Evolutionary conservation across 306 rosid species (phyloP).

Genomic region (Acacia melanoxylon): DNA sequence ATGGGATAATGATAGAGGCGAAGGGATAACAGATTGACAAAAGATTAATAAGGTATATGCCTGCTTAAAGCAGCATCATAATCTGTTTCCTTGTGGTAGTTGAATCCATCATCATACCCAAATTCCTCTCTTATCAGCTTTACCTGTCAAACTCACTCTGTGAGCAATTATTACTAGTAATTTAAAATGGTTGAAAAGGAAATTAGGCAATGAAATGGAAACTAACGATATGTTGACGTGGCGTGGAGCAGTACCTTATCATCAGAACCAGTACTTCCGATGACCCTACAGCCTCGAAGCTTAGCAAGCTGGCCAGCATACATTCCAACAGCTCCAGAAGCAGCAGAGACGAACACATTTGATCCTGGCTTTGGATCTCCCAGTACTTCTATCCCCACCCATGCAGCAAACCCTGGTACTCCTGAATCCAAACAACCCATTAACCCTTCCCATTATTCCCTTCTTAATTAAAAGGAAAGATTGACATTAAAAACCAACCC

Average conservation of each 20-base stretch:
- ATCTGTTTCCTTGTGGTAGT: slow-evolving; percentile 59
- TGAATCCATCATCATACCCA: slow-evolving; percentile 74
- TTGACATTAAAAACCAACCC: slow-evolving; percentile 24
- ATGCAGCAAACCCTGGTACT: slow-evolving; percentile 67
- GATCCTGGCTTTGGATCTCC: slow-evolving; percentile 53
- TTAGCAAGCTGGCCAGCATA: slow-evolving; percentile 71
- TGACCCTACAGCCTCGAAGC: slow-evolving; percentile 65
- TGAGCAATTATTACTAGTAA: too few species aligned
- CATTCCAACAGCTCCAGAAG: slow-evolving; percentile 68
- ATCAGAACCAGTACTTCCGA: slow-evolving; percentile 64
- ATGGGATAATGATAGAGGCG: background rate
- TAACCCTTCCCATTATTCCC: too few species aligned
- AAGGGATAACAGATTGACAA: background rate
- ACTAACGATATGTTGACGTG: too few species aligned
- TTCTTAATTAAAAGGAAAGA: background rate
- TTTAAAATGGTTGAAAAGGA: too few species aligned
- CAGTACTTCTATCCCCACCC: slow-evolving; percentile 57
- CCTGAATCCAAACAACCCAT: slow-evolving; percentile 33
- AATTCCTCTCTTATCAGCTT: slow-evolving; percentile 62
- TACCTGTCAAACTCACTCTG: too few species aligned
- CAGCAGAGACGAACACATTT: slow-evolving; percentile 65
- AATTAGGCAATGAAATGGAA: too few species aligned
- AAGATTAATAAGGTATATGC: slow-evolving; percentile 13
- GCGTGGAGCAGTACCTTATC: slow-evolving; percentile 35
- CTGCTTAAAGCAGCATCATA: slow-evolving; percentile 58